Evolutionary conservation across 257 asterid species (phyloP).

Genomic region (Fraxinus cuspidata): DNA sequence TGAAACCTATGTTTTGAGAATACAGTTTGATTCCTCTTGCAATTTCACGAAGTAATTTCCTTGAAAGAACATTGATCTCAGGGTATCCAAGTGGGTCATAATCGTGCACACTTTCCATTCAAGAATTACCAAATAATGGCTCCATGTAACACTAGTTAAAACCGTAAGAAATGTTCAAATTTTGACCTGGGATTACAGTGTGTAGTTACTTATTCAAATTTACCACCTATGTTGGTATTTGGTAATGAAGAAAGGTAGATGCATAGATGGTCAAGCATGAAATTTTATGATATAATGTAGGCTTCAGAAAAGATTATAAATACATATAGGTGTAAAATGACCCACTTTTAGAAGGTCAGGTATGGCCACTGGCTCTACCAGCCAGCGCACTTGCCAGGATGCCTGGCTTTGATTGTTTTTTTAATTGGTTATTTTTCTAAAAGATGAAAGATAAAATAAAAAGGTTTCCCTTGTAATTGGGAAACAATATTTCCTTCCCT

Average conservation of each 20-base stretch:
- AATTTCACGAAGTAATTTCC: too few species aligned
- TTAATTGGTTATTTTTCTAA: background rate
- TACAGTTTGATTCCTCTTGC: background rate
- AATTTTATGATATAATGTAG: background rate
- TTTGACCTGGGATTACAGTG: background rate
- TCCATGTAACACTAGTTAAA: too few species aligned
- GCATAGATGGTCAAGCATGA: background rate
- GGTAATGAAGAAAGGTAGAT: background rate
- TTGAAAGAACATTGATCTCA: background rate
- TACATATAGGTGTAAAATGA: background rate
- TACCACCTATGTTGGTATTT: background rate
- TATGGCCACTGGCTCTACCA: background rate
- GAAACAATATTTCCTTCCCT: too few species aligned
- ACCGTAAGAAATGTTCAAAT: too few species aligned
- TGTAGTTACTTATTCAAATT: background rate
- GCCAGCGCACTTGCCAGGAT: background rate
- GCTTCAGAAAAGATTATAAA: background rate
- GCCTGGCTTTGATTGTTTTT: too few species aligned
- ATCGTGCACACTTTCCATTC: too few species aligned
- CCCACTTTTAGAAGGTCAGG: background rate
- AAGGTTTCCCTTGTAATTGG: too few species aligned
- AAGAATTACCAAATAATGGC: too few species aligned
- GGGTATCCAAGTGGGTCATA: background rate
- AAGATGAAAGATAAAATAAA: background rate
- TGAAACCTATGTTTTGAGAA: background rate